A percentile compares a stretch with the other conserved stretches of the same genome.
phyloP scores from a whole-genome alignment of 495 filamentous ascomycete genomes.

The Tetracladium marchalianum region DNA sequence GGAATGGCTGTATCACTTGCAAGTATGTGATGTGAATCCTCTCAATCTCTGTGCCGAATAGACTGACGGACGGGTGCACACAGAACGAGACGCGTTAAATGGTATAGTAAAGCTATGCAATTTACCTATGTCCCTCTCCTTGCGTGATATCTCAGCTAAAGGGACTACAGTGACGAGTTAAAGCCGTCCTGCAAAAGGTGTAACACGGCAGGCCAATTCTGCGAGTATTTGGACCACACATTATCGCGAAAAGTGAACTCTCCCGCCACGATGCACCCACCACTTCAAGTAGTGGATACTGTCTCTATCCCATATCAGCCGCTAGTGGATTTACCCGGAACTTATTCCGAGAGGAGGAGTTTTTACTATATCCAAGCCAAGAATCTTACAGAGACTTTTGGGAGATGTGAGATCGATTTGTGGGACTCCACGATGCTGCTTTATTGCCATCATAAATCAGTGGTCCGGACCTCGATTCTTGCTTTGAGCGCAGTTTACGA shows the following conservation, averaged over 20 bases:
- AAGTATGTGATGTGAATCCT: no score
- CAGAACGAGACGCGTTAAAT: no score
- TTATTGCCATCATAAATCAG: conserved; percentile 30
- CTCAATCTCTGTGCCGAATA: no score
- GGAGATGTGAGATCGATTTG: conserved; percentile 32
- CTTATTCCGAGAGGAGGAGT: conserved; percentile 3
- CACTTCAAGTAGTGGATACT: no score
- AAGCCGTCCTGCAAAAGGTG: conserved; percentile 44
- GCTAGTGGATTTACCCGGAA: neutral
- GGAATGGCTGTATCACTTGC: no score
- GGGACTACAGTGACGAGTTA: conserved; percentile 47
- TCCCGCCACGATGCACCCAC: conserved; percentile 12
- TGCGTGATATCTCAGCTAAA: no score
- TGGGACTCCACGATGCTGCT: conserved; percentile 40
- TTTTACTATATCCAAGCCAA: conserved; percentile 32
- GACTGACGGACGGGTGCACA: no score
- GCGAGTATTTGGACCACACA: conserved; percentile 48
- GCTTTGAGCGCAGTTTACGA: conserved; percentile 19
- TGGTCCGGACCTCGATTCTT: conserved; percentile 37
- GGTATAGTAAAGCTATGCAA: no score
- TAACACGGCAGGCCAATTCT: conserved; percentile 42
- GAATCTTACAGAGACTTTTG: conserved; percentile 30
- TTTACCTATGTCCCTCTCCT: no score
- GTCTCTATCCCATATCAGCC: neutral
- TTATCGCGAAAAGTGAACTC: conserved; percentile 25